Percentiles rank a stretch among this genome's conserved stretches.
Conservation (phyloP, 2,329 filamentous ascomycete genomes). For the Monosporascus sp. region DNA sequence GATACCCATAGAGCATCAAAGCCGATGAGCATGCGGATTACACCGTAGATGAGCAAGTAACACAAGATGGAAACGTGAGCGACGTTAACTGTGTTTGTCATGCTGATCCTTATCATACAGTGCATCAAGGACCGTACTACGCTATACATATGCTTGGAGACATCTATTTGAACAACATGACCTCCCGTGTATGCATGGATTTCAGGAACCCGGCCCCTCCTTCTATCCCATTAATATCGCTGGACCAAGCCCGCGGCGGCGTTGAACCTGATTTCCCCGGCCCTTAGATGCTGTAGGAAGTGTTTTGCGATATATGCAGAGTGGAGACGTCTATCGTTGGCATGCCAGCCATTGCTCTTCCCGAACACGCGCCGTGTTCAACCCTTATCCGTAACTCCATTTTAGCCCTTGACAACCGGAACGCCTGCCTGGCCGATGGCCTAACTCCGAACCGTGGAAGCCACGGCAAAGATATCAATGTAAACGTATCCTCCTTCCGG, state of each 20-base stretch:
- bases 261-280: slow-evolving; percentile 1
- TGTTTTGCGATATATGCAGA: slow-evolving; percentile 31
- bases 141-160: not conserved
- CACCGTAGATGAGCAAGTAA: too few species aligned
- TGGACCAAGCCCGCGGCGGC: too few species aligned
- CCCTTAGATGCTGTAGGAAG: slow-evolving; percentile 13
- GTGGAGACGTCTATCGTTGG: slow-evolving; percentile 43
- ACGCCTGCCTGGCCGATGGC: not conserved
- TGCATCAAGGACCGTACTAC: not conserved
- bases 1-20: too few species aligned
- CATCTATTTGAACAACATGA: not conserved
- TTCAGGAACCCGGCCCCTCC: not conserved
- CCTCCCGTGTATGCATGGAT: not conserved
- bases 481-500: slow-evolving; percentile 15
- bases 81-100: too few species aligned
- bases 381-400: not conserved
- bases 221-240: not conserved
- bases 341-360: slow-evolving; percentile 17
- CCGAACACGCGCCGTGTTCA: slow-evolving; percentile 15
- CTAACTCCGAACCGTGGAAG: not conserved
- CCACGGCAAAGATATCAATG: slow-evolving; percentile 1
- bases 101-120: not conserved
- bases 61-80: too few species aligned
- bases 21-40: too few species aligned
- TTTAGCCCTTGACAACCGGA: not conserved